Conservation (phyloP, 192 early-diverging fungal species). For the Gamsiella multidivaricata region DNA sequence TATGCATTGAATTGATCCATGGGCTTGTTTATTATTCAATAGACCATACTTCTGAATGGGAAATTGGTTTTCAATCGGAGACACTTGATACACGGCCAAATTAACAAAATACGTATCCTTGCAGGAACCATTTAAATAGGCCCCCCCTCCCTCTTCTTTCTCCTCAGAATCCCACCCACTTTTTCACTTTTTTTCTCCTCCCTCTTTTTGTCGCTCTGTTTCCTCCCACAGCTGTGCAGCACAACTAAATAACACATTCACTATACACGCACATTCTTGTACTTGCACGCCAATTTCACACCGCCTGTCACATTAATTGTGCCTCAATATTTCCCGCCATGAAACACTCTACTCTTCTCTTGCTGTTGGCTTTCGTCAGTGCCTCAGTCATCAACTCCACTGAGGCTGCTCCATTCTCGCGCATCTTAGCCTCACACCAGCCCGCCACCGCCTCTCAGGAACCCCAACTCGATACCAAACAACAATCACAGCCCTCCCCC, state of each 20-base stretch:
- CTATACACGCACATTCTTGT: neutral
- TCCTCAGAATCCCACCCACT: too few species aligned
- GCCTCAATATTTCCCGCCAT: constrained; percentile 3
- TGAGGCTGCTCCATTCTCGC: constrained; percentile 22
- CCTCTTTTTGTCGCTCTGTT: neutral
- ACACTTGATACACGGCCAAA: too few species aligned
- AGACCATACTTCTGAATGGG: too few species aligned
- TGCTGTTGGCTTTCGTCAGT: constrained; percentile 12
- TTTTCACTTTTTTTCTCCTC: constrained; percentile 3
- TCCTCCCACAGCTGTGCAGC: too few species aligned
- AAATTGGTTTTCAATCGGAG: too few species aligned
- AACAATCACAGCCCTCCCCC: neutral
- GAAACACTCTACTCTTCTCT: constrained; percentile 12
- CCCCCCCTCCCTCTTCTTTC: neutral
- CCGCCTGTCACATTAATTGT: too few species aligned
- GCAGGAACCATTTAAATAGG: too few species aligned
- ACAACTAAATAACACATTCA: too few species aligned
- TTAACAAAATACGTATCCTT: too few species aligned
- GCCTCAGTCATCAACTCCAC: constrained; percentile 6
- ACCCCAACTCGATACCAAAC: neutral
- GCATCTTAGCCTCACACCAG: neutral
- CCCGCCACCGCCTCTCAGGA: neutral
- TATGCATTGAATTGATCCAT: too few species aligned
- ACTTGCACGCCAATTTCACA: neutral
- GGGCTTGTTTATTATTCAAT: too few species aligned